Evolutionary conservation across 2,329 filamentous ascomycete species (phyloP), one percentile per base, ranked within the genome.

Genomic region (Colletotrichum chrysophilum): DNA sequence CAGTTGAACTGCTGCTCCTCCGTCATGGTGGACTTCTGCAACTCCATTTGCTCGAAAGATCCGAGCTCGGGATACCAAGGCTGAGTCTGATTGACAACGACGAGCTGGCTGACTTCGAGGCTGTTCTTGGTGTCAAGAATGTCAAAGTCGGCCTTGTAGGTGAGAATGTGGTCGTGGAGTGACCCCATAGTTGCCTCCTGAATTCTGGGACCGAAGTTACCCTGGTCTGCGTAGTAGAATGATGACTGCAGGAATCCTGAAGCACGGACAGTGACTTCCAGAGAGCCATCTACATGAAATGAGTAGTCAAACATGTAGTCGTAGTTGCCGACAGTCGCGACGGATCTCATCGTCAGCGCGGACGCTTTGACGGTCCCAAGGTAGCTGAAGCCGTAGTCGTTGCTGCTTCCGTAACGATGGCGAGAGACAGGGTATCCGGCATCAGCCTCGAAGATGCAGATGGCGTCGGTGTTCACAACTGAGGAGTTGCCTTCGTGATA

Each of bases 61-160:
- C 83, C 83, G 16, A 82, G 81, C 77, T 86, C 85, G 34, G 79
- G 79, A 71, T 80, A 84, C 84, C 84, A 85, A 2, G 83, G 83
- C 79, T 84, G 83, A 4, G 79, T 79, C 67, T 82, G 79, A 69
- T 80, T 81, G 28, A 78, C 80, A 7, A 81, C 79, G 6, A 82
- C 77, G 12, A 84, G 80, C 52, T 82, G 80, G 26, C 82, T 83
- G n/a, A 80, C 77, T 71, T 85, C 77, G 32, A 86, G 79, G 60
- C 80, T 80, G 80, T 86, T 86, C 36, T 83, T 81, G 36, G 79
- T 76, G 24, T 80, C 83, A 21, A 82, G 75, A 21, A 86, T 79
- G 78, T 86, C 85, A 38, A 87, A 84, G 78, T 86, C 85, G 14
- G 84, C 84, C 78, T 85, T 86, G 79, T 83, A 86, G 56, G 80